Evolutionary conservation across 148 eudicot species (phyloP).

Genomic region (Spergularia bocconei): DNA sequence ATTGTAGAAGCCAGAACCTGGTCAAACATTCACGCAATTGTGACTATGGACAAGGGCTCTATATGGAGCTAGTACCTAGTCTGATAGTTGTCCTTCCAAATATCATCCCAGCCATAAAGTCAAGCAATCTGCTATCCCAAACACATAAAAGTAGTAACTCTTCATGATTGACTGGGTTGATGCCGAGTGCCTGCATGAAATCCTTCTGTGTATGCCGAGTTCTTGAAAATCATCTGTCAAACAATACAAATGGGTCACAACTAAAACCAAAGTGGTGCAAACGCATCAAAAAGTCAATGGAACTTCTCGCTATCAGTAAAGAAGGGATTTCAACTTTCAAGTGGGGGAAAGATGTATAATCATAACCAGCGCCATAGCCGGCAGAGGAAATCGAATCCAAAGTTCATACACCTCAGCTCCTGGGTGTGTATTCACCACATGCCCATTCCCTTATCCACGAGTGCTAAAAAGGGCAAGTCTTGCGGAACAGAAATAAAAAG

Average conservation of each 20-base stretch:
- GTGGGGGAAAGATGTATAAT: too few relatives aligned
- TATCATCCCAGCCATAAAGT: not conserved
- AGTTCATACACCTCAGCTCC: not conserved
- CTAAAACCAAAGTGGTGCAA: not conserved
- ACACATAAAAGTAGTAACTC: slow-evolving; percentile 4
- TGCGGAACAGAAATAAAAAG: not conserved
- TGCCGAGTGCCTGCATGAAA: slow-evolving; percentile 48
- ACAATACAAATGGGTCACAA: not conserved
- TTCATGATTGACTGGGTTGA: slow-evolving; percentile 9
- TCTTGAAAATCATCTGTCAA: slow-evolving; percentile 64
- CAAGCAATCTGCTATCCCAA: not conserved
- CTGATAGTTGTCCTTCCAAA: not conserved
- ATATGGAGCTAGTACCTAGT: not conserved
- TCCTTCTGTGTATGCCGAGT: slow-evolving; percentile 71
- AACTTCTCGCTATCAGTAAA: not conserved
- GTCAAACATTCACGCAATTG: not conserved
- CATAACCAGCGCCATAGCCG: not conserved
- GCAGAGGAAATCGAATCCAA: not conserved
- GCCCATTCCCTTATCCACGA: too few relatives aligned
- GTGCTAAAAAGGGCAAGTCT: not conserved
- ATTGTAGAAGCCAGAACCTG: slow-evolving; percentile 18
- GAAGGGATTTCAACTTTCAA: not conserved
- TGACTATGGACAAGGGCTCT: not conserved
- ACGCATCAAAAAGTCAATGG: not conserved
- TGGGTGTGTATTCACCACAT: not conserved